A percentile compares a stretch with the other conserved stretches of the same genome.
These are phyloP conservation scores for Cladosporium sp. DNA, from an alignment of 2,329 filamentous ascomycete species.

Conservation along the genomic window DNA sequence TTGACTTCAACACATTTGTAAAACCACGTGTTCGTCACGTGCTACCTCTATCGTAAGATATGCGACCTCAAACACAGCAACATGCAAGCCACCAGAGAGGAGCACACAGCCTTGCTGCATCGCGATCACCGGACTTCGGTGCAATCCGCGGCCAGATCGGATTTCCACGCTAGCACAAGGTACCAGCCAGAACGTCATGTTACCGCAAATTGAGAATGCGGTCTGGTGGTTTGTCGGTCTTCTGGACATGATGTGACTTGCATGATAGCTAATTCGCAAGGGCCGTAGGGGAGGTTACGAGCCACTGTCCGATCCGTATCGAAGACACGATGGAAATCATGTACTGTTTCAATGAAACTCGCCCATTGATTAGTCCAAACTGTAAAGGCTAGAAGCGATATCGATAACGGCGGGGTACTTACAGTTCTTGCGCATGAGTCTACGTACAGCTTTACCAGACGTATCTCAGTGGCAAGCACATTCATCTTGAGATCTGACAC, in stretches of 20 bases:
- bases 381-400: not conserved
- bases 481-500: too few species aligned
- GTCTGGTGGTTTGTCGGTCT: not conserved
- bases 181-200: conserved; percentile 2
- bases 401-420: conserved; percentile 6
- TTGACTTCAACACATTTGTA: too few species aligned
- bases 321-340: not conserved
- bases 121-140: conserved; percentile 9
- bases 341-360: not conserved
- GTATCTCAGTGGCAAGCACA: too few species aligned
- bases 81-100: not conserved
- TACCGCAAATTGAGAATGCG: not conserved
- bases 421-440: too few species aligned
- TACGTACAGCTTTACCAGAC: too few species aligned
- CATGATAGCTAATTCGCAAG: not conserved
- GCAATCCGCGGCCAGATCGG: conserved; percentile 5
- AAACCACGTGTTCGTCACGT: not conserved
- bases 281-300: too few species aligned
- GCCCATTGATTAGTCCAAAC: not conserved
- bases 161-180: not conserved
- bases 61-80: not conserved
- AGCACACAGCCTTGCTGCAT: not conserved
- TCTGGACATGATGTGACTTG: not conserved
- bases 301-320: too few species aligned
- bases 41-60: not conserved